Conservation (phyloP, 495 filamentous ascomycete genomes). For the Polyplosphaeria fusca region DNA sequence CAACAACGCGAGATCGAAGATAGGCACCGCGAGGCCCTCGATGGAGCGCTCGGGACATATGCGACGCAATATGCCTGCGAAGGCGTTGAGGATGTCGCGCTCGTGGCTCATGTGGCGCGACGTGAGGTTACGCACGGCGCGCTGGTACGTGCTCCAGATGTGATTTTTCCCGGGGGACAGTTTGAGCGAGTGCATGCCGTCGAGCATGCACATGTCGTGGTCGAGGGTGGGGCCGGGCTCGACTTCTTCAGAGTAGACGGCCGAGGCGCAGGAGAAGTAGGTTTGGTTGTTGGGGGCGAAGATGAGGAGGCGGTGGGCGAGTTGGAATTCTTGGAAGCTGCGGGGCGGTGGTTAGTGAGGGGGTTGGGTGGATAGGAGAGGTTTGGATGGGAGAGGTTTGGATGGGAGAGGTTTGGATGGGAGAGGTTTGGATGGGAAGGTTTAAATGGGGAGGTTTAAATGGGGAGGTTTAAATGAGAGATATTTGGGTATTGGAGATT, state of each 20-base stretch:
- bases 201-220: conserved; percentile 7
- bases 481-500: no score
- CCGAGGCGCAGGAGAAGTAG: conserved; percentile 10
- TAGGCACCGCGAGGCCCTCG: not conserved
- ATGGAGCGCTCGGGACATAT: not conserved
- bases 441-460: no score
- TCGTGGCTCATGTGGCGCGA: not conserved
- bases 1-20: conserved; percentile 8
- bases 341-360: no score
- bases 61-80: not conserved
- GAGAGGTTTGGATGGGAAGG: no score
- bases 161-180: not conserved
- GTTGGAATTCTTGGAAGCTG: conserved; percentile 15
- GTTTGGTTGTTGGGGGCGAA: conserved; percentile 12
- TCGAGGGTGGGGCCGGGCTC: not conserved
- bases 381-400: no score
- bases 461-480: no score
- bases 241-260: conserved; percentile 18
- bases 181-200: not conserved
- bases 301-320: conserved; percentile 7
- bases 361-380: no score
- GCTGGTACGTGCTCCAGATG: not conserved
- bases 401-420: no score
- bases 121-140: conserved; percentile 1
- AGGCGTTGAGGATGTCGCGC: conserved; percentile 15